These are phyloP conservation scores for Pyrenophora teres DNA, from an alignment of 2,329 filamentous ascomycete genomes.

Conservation along the genomic window DNA sequence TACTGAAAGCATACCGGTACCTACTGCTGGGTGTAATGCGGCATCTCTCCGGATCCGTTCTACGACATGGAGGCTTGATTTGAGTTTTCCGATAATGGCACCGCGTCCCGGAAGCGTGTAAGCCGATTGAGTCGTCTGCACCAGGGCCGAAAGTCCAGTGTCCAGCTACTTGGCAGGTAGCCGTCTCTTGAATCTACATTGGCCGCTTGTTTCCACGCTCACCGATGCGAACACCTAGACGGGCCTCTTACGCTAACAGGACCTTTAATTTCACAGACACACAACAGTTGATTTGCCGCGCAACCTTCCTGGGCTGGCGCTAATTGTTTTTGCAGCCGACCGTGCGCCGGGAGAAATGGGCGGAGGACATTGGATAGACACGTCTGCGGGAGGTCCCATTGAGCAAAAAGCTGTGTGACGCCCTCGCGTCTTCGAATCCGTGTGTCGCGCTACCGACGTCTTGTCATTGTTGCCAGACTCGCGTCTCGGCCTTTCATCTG, in stretches of 20 bases:
- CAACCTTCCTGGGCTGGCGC: slow-evolving; percentile 8
- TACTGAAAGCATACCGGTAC: too few species aligned
- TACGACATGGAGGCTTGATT: too few species aligned
- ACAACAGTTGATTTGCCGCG: slow-evolving; percentile 13
- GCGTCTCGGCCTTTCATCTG: slow-evolving; percentile 10
- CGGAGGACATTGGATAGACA: background rate
- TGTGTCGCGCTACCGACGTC: background rate
- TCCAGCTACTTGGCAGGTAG: too few species aligned
- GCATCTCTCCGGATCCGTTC: too few species aligned
- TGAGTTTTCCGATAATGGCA: too few species aligned
- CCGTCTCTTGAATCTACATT: background rate
- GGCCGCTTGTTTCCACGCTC: background rate
- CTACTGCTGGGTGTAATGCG: too few species aligned
- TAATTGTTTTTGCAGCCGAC: slow-evolving; percentile 15
- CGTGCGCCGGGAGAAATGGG: slow-evolving; percentile 10
- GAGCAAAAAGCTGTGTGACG: slow-evolving; percentile 9
- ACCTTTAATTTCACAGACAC: slow-evolving; percentile 1
- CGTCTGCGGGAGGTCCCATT: slow-evolving; percentile 2
- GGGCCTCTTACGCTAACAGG: slow-evolving; percentile 8
- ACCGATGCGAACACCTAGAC: slow-evolving; percentile 9
- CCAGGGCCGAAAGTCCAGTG: too few species aligned
- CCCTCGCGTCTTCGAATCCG: slow-evolving; percentile 1
- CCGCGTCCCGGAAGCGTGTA: too few species aligned
- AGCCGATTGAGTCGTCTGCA: too few species aligned
- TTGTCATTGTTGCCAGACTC: slow-evolving; percentile 2